Evolutionary conservation across 306 rosid species (phyloP).

Genomic region (Aeschynomene evenia): DNA sequence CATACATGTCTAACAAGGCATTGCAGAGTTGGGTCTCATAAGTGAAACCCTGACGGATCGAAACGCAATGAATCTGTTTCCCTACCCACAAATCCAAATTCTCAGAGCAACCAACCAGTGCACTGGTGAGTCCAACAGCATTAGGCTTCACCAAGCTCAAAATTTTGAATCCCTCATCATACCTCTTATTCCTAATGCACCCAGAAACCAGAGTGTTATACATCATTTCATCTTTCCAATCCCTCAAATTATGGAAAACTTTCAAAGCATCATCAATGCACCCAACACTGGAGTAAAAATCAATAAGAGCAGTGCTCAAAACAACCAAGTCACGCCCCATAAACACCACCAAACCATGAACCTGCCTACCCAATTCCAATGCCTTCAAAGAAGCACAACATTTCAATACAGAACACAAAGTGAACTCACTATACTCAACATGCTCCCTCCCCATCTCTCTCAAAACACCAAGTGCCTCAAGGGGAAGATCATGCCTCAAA

Average conservation of each 20-base stretch:
- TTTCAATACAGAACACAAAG: conserved; percentile 66
- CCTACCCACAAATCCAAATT: conserved; percentile 52
- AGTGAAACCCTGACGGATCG: conserved; percentile 48
- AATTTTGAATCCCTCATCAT: conserved; percentile 43
- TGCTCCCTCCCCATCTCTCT: conserved; percentile 51
- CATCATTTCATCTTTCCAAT: conserved; percentile 48
- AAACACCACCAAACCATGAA: conserved; percentile 63
- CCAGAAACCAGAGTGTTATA: conserved; percentile 58
- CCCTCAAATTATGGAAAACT: conserved; percentile 41
- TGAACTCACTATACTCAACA: conserved; percentile 50
- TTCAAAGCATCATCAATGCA: conserved; percentile 48
- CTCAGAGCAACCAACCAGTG: conserved; percentile 63
- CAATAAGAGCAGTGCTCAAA: conserved; percentile 63
- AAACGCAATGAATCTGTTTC: conserved; percentile 64
- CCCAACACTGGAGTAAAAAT: conserved; percentile 54
- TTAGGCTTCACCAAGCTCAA: conserved; percentile 53
- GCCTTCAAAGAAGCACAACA: conserved; percentile 55
- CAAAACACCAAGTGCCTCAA: conserved; percentile 45
- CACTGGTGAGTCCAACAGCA: conserved; percentile 54
- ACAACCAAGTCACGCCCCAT: conserved; percentile 61
- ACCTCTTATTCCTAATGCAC: conserved; percentile 48
- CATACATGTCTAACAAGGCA: conserved; percentile 56
- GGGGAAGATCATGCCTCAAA: conserved; percentile 44
- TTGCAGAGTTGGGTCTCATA: conserved; percentile 53
- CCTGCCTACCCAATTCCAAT: conserved; percentile 55